Percentiles rank a stretch among this genome's conserved stretches.
phyloP scores from a whole-genome alignment of 163 green algal genomes.

The Trebouxia gelatinosa region DNA sequence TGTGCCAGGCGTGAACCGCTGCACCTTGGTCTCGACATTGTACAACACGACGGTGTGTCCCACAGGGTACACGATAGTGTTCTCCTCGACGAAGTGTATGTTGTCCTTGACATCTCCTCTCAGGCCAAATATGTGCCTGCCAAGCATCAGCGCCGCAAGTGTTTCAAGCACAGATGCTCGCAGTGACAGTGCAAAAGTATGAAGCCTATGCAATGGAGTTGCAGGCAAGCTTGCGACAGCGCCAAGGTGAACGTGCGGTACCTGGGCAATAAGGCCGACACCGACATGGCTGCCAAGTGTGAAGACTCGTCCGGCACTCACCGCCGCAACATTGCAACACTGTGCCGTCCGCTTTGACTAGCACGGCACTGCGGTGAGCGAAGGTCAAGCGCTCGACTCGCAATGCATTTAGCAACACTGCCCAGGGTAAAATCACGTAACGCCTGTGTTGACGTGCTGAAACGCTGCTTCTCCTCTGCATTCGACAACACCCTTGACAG shows the following conservation, averaged over 20 bases:
- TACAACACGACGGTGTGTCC: slow-evolving; percentile 79
- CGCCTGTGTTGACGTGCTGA: too few species aligned
- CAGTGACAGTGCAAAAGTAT: not conserved
- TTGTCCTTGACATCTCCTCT: slow-evolving; percentile 70
- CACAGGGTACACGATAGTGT: slow-evolving; percentile 71
- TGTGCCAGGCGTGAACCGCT: slow-evolving; percentile 74
- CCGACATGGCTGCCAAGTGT: not conserved
- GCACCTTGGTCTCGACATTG: slow-evolving; percentile 64
- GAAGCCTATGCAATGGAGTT: not conserved
- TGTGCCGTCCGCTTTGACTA: too few species aligned
- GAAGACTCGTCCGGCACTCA: too few species aligned
- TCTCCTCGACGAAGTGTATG: slow-evolving; percentile 80
- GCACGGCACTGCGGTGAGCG: too few species aligned
- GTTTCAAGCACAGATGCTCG: not conserved
- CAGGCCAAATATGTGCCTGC: slow-evolving; percentile 85
- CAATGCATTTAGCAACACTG: too few species aligned
- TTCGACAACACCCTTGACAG: too few species aligned
- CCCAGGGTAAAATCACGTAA: too few species aligned
- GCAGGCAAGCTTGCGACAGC: not conserved
- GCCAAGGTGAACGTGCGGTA: not conserved
- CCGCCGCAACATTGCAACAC: too few species aligned
- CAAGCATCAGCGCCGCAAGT: too few species aligned
- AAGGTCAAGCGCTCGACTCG: too few species aligned
- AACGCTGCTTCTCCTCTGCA: too few species aligned
- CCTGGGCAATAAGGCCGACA: slow-evolving; percentile 6